Evolutionary conservation across 805 yeast species (phyloP), one percentile per base, ranked within the genome.

Genomic region (Candida corydali): DNA sequence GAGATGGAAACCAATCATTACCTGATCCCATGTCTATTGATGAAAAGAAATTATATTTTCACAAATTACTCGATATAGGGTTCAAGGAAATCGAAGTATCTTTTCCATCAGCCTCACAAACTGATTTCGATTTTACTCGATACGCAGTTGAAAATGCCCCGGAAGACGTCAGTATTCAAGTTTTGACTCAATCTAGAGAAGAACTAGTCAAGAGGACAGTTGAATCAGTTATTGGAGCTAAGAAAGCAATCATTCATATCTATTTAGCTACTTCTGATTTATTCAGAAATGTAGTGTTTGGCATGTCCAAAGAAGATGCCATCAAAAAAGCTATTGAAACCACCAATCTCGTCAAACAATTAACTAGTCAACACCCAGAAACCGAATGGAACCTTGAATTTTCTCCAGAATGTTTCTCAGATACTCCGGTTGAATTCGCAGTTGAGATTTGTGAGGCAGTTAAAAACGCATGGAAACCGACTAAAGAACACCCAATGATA

Each of bases 11-110:
- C 61, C 91, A 82, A 57, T 77, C 88, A 14, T 67, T 82, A 40
- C 91, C 91, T 18, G 91, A 82, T 61, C 91, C 91, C 19, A 82
- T 82, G 91, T 70, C 82, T 8, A 75, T 82, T 11, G 78, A 70
- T 35, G 85, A 82, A 58, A 82, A 82, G 62, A 80, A 81, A 52
- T 80, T 76, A 51, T 82, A 82, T 55, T 82, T 82, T 69, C 80
- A 80, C 50, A 82, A 82, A 59, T 66, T 82, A 47, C 49, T 82
- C 7, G 86, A 82, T 40, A 66, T 82, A 39, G 91, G 91, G 2
- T 82, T 82, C 65, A 82, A 82, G 54, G 91, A 82, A 63, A 82
- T 82, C 50, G 91, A 82, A 59, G 91, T 82, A 32, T 69, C 86
- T 3, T 82, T 82, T 63, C 91, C 91, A 8, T 79, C 86, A 19